phyloP scores from a whole-genome alignment of 768 basidiomycete species.

The Auriscalpium vulgare region DNA sequence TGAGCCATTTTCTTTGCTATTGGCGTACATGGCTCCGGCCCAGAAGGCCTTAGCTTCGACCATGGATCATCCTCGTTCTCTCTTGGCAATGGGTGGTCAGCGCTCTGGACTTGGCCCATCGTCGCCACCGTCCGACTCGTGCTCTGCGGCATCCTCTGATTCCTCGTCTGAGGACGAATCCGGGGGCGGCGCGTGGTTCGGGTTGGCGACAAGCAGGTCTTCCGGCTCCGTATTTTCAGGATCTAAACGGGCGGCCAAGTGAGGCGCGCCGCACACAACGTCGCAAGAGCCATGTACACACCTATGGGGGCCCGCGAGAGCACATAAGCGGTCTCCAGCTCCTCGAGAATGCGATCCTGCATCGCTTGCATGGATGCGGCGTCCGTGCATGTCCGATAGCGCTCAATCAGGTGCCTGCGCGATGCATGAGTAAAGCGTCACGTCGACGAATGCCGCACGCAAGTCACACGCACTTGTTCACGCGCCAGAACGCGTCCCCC shows the following conservation, averaged over 20 bases:
- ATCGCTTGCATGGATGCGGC: conserved; percentile 47
- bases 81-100: too few species aligned
- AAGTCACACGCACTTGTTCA: conserved; percentile 57
- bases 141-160: background rate
- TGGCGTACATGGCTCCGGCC: too few species aligned
- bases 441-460: background rate
- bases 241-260: background rate
- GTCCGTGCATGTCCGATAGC: conserved; percentile 65
- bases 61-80: too few species aligned
- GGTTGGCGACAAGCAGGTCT: conserved; percentile 11
- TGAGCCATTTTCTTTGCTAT: too few species aligned
- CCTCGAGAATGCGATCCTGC: conserved; percentile 64
- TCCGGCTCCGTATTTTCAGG: background rate
- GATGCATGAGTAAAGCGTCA: background rate
- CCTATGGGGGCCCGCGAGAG: conserved; percentile 49
- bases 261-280: background rate
- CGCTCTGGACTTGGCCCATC: too few species aligned
- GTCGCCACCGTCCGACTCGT: too few species aligned
- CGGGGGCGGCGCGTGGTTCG: conserved; percentile 4
- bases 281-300: conserved; percentile 16
- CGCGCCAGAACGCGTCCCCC: conserved; percentile 80
- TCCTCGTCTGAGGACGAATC: background rate
- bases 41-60: too few species aligned
- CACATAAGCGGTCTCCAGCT: conserved; percentile 56
- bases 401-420: conserved; percentile 38